phyloP scores from a whole-genome alignment of 768 basidiomycete species.

The Tylopilus felleus region DNA sequence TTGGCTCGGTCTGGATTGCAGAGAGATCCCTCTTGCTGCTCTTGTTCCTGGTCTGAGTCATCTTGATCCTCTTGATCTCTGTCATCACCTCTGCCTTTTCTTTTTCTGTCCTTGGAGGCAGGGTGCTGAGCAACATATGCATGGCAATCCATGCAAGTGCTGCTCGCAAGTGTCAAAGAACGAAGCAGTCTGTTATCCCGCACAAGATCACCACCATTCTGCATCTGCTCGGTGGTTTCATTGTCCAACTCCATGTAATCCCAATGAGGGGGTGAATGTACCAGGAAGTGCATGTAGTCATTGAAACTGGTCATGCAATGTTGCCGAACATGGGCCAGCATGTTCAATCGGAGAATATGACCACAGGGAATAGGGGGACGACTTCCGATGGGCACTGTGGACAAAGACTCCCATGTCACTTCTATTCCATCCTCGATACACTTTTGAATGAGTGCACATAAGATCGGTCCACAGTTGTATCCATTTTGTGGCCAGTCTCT shows the following conservation, averaged over 20 bases:
- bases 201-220: background rate
- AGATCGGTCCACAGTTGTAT: constrained; percentile 5
- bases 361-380: background rate
- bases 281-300: background rate
- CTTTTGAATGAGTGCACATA: background rate
- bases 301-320: background rate
- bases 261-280: background rate
- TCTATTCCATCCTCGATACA: background rate
- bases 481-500: constrained; percentile 8
- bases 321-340: background rate
- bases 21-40: too few species aligned
- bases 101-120: too few species aligned
- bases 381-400: background rate
- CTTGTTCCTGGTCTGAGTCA: too few species aligned
- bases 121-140: too few species aligned
- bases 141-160: background rate
- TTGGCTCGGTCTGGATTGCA: too few species aligned
- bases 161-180: background rate
- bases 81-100: too few species aligned
- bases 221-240: background rate
- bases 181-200: background rate
- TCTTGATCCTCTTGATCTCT: too few species aligned
- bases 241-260: background rate
- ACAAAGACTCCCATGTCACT: background rate
- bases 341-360: background rate